A percentile compares a stretch with the other conserved stretches of the same genome.
phyloP scores from a whole-genome alignment of 441 rosid species.

The Bocquillonia castaneifolia region DNA sequence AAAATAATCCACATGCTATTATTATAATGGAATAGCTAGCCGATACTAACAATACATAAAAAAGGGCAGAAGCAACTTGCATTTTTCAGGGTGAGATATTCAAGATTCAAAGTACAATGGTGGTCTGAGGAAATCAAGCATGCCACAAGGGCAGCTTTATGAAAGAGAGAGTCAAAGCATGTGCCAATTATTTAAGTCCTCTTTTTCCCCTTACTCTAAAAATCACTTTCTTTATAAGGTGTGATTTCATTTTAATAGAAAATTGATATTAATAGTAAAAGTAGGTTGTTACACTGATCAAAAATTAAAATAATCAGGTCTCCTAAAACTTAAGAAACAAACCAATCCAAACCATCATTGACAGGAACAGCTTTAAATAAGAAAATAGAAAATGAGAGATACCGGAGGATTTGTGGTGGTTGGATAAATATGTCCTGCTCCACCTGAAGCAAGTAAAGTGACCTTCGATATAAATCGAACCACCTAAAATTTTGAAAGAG shows the following conservation, averaged over 20 bases:
- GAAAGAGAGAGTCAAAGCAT: background rate
- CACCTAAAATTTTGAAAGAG: constrained; percentile 40
- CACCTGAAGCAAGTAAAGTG: constrained; percentile 95
- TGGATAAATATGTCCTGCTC: constrained; percentile 96
- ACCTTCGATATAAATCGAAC: constrained; percentile 85
- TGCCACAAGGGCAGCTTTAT: background rate
- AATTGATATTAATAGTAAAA: background rate
- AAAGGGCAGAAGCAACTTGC: background rate
- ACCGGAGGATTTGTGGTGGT: constrained; percentile 93
- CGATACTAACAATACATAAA: background rate
- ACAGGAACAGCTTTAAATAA: background rate
- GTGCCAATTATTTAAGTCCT: background rate
- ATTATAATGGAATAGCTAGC: constrained; percentile 4
- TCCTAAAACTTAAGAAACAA: background rate
- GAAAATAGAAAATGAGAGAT: constrained; percentile 13
- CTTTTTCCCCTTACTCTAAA: no score
- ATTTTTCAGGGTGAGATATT: background rate
- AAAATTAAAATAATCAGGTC: background rate
- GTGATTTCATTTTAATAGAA: no score
- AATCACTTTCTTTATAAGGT: no score
- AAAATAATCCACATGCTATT: background rate
- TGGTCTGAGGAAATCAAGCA: background rate
- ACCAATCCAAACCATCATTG: constrained; percentile 1
- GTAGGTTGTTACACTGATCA: background rate
- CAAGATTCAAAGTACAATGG: background rate